Evolutionary conservation across 768 basidiomycete species (phyloP).

Genomic region (Filobasidium floriforme): DNA sequence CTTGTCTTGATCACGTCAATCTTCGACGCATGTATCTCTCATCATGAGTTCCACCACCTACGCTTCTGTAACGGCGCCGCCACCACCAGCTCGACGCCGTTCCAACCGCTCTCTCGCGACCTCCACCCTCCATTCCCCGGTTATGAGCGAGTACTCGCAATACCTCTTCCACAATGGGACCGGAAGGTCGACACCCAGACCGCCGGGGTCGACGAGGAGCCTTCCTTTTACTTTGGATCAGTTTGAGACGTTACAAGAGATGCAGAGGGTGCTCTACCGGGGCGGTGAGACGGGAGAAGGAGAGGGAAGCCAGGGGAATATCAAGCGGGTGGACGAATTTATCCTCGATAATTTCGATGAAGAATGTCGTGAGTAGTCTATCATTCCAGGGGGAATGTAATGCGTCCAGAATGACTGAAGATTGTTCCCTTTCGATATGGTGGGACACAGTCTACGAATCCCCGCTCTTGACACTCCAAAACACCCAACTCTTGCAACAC

Average conservation of each 20-base stretch:
- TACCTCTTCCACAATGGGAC: not conserved
- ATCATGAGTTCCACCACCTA: not conserved
- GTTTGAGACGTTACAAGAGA: slow-evolving; percentile 13
- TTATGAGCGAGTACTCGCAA: no score
- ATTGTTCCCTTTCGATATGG: no score
- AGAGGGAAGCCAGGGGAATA: not conserved
- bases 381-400: no score
- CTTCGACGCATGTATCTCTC: not conserved
- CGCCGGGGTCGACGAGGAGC: not conserved
- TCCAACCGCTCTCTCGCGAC: not conserved
- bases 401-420: no score
- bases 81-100: not conserved
- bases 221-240: slow-evolving; percentile 1
- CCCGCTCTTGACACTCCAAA: slow-evolving; percentile 17
- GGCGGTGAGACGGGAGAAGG: slow-evolving; percentile 5
- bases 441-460: slow-evolving; percentile 22
- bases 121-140: not conserved
- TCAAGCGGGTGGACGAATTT: slow-evolving; percentile 8
- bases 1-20: not conserved
- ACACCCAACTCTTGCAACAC: slow-evolving; percentile 11
- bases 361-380: slow-evolving; percentile 25
- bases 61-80: not conserved
- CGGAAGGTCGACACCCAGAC: not conserved
- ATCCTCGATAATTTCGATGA: slow-evolving; percentile 15
- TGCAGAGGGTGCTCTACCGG: slow-evolving; percentile 22